Percentiles rank a stretch among this genome's conserved stretches.
phyloP scores from a whole-genome alignment of 73 alveolate species.

The Stentor roeselii region DNA sequence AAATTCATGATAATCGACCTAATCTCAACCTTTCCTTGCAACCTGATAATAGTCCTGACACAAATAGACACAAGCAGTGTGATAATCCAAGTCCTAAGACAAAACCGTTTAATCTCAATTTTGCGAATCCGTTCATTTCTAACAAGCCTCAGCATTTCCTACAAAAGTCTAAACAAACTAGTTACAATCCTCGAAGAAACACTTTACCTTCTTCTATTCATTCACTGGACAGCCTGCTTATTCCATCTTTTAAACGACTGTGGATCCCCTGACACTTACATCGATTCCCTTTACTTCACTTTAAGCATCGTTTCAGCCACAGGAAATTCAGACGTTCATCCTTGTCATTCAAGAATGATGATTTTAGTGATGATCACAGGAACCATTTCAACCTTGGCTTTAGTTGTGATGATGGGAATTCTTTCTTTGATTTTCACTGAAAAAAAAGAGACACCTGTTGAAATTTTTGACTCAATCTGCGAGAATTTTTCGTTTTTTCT shows the following conservation, averaged over 20 bases:
- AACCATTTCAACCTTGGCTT: neutral
- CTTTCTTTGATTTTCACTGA: neutral
- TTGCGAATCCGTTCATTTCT: conserved; percentile 29
- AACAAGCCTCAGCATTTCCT: conserved; percentile 30
- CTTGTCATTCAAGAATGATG: neutral
- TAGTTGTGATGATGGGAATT: neutral
- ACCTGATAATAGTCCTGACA: conserved; percentile 37
- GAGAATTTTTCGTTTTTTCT: neutral
- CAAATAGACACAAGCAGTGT: neutral
- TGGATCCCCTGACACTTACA: neutral
- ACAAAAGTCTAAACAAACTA: conserved; percentile 10
- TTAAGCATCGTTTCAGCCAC: neutral
- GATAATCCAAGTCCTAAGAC: conserved; percentile 32
- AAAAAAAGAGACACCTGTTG: neutral
- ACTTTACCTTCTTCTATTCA: conserved; percentile 34
- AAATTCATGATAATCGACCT: conserved; percentile 38
- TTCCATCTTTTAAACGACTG: conserved; percentile 38
- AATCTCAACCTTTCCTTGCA: conserved; percentile 45
- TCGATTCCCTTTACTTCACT: neutral
- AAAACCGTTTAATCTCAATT: conserved; percentile 34
- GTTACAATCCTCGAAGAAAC: conserved; percentile 32
- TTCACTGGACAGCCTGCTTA: conserved; percentile 56
- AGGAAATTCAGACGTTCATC: neutral
- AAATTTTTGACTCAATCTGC: neutral
- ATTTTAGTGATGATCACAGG: too few species aligned